These are phyloP conservation scores for Kalmanozyma brasiliensis DNA, from an alignment of 1,284 basidiomycete genomes.

Conservation along the genomic window DNA sequence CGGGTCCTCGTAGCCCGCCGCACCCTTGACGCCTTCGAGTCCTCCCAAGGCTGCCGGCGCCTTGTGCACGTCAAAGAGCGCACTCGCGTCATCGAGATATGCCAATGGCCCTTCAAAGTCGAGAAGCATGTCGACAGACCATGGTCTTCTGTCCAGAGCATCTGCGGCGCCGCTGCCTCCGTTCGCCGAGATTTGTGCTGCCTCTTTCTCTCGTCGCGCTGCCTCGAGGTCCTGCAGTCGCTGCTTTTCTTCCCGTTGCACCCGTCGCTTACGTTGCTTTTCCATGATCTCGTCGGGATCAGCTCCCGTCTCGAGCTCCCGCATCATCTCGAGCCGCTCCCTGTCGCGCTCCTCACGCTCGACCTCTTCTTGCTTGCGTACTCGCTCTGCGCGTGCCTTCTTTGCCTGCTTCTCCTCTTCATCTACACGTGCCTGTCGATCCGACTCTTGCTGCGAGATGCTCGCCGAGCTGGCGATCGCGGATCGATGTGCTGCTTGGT, in stretches of 20 bases:
- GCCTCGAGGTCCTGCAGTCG: conserved; percentile 29
- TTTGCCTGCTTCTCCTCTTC: conserved; percentile 49
- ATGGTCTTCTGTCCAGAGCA: conserved; percentile 27
- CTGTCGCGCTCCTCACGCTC: conserved; percentile 50
- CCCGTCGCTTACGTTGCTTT: conserved; percentile 46
- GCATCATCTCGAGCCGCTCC: conserved; percentile 60
- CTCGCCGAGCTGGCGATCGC: conserved; percentile 51
- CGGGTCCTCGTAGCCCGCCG: conserved; percentile 55
- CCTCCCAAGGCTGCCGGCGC: conserved; percentile 49
- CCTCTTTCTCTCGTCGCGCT: conserved; percentile 38
- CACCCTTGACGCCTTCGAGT: conserved; percentile 42
- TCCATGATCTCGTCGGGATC: conserved; percentile 53
- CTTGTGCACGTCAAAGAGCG: conserved; percentile 44
- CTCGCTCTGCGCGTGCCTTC: conserved; percentile 49
- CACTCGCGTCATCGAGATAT: conserved; percentile 51
- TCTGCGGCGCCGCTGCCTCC: conserved; percentile 10
- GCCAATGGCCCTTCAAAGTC: conserved; percentile 63
- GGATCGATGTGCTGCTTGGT: conserved; percentile 72
- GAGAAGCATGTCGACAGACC: conserved; percentile 52
- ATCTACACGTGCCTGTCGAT: conserved; percentile 50
- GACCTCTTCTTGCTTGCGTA: conserved; percentile 54
- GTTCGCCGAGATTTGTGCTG: conserved; percentile 17
- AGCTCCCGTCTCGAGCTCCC: conserved; percentile 54
- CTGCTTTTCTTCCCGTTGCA: conserved; percentile 45
- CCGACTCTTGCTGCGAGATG: conserved; percentile 55